Conservation (phyloP, 176 grass and related monocot species). For the Eleusine coracana region DNA sequence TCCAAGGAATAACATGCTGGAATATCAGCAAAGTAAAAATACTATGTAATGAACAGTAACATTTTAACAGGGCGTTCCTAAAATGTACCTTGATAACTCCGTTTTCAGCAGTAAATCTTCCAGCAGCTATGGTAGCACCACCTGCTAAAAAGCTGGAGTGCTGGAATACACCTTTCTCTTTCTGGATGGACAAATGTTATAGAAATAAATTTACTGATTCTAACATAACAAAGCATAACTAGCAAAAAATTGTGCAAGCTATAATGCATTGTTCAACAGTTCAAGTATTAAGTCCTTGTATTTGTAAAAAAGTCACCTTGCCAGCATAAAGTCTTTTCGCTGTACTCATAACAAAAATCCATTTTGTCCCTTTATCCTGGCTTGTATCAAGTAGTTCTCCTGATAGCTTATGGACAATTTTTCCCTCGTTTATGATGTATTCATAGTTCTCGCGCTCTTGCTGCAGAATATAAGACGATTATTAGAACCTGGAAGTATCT, state of each 20-base stretch:
- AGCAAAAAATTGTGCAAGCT: not conserved
- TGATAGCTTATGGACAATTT: constrained; percentile 64
- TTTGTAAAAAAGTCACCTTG: constrained; percentile 48
- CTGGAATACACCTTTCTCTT: constrained; percentile 90
- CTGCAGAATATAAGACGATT: constrained; percentile 43
- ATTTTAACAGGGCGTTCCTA: not conserved
- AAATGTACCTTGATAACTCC: constrained; percentile 74
- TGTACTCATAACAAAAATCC: constrained; percentile 98
- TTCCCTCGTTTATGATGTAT: constrained; percentile 58
- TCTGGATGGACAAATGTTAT: constrained; percentile 52
- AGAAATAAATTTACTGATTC: not conserved
- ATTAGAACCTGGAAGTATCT: not conserved
- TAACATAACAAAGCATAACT: constrained; percentile 8
- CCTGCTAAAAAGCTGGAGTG: constrained; percentile 98
- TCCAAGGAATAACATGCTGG: not conserved
- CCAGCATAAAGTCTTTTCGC: constrained; percentile 73
- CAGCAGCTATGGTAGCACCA: constrained; percentile 85
- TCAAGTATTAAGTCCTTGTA: not conserved
- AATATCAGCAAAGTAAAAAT: constrained; percentile 13
- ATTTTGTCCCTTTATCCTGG: constrained; percentile 62
- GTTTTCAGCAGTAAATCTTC: constrained; percentile 71
- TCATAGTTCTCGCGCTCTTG: constrained; percentile 85
- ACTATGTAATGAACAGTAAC: too few relatives aligned
- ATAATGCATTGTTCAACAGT: constrained; percentile 19
- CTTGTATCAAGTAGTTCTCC: constrained; percentile 65